These are phyloP conservation scores for Euphrasia confusa DNA, from an alignment of 257 asterid species.

Conservation along the genomic window DNA sequence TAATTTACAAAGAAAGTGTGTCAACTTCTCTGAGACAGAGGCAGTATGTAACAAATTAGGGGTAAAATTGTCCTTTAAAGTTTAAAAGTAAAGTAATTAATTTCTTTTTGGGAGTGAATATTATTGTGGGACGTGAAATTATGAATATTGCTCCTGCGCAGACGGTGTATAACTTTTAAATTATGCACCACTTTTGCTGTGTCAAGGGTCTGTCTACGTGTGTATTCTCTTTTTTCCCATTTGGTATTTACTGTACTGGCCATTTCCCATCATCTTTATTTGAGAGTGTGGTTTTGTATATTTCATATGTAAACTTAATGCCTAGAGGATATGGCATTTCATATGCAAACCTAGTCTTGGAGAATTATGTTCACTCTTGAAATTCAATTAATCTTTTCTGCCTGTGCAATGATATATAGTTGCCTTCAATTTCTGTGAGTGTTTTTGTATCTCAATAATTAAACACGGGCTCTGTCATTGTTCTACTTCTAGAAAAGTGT, in stretches of 20 bases:
- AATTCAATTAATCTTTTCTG: neutral
- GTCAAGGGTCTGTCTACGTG: neutral
- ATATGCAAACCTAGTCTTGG: neutral
- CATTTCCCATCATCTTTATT: neutral
- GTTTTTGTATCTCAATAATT: neutral
- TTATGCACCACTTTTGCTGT: neutral
- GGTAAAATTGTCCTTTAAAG: no score
- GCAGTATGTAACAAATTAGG: no score
- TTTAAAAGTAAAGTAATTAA: neutral
- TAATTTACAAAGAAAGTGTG: no score
- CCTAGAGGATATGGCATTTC: slow-evolving; percentile 19
- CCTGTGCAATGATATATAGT: slow-evolving; percentile 1
- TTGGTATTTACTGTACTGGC: neutral
- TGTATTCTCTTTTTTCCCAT: neutral
- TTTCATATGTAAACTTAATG: slow-evolving; percentile 9
- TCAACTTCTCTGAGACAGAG: no score
- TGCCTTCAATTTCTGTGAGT: neutral
- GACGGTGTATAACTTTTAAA: neutral
- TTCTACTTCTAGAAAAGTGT: slow-evolving; percentile 10
- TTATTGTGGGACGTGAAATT: neutral
- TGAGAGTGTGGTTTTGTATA: neutral
- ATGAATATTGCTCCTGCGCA: no score
- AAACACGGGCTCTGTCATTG: slow-evolving; percentile 4
- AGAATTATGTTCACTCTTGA: slow-evolving; percentile 6
- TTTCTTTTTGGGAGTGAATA: neutral